Percentiles rank a stretch among this genome's conserved stretches.
phyloP scores from a whole-genome alignment of 2,329 filamentous ascomycete genomes.

The Immersiporthe knoxdaviesiana region DNA sequence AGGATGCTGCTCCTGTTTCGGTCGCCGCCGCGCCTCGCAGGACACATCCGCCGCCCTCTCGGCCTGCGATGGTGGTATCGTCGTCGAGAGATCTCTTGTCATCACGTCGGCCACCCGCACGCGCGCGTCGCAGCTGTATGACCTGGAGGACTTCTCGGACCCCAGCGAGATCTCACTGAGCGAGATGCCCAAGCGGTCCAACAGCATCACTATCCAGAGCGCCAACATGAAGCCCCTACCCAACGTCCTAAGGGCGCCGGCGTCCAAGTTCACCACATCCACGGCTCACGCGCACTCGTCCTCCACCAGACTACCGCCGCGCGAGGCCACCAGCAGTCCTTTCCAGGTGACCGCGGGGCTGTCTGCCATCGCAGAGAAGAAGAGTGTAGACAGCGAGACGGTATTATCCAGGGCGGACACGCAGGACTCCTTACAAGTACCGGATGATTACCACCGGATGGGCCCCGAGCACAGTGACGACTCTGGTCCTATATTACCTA shows the following conservation, averaged over 20 bases:
- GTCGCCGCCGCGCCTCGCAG: background rate
- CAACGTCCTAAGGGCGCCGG: background rate
- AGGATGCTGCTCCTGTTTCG: background rate
- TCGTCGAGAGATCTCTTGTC: conserved; percentile 25
- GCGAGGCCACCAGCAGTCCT: background rate
- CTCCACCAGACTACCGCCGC: background rate
- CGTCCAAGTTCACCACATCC: conserved; percentile 8
- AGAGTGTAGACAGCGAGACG: background rate
- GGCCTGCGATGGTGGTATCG: conserved; percentile 16
- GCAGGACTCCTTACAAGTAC: conserved; percentile 19
- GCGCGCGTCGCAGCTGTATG: conserved; percentile 8
- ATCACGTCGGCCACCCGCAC: conserved; percentile 23
- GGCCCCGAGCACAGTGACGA: conserved; percentile 27
- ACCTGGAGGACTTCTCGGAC: conserved; percentile 13
- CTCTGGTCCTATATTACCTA: conserved; percentile 27
- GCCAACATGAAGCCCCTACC: conserved; percentile 23
- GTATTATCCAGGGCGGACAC: conserved; percentile 19
- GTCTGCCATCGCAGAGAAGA: conserved; percentile 21
- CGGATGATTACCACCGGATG: conserved; percentile 12
- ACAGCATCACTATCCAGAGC: conserved; percentile 3
- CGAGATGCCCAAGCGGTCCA: conserved; percentile 12
- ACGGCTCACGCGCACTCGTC: background rate
- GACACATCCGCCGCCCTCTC: background rate
- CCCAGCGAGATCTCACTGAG: conserved; percentile 22
- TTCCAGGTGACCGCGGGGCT: background rate